Percentiles rank a stretch among this genome's conserved stretches.
phyloP scores from a whole-genome alignment of 345 rosid genomes.

The Lepidium didymum region DNA sequence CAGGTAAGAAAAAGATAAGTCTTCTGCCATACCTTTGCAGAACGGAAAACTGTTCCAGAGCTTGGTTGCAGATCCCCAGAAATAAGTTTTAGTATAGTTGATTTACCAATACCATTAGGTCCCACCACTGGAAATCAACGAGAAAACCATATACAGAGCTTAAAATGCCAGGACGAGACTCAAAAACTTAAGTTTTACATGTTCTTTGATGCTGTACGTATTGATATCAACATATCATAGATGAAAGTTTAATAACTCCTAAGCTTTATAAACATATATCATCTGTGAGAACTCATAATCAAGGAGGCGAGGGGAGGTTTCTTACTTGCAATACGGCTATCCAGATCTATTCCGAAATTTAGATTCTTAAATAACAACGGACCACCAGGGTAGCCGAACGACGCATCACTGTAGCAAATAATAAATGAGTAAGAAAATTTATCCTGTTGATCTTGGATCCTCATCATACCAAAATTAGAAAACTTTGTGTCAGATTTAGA shows the following conservation, averaged over 20 bases:
- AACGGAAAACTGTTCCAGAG: slow-evolving; percentile 97
- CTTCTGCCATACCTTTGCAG: slow-evolving; percentile 70
- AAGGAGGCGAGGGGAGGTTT: slow-evolving; percentile 12
- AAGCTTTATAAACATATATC: background rate
- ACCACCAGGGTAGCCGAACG: slow-evolving; percentile 97
- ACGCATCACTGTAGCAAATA: slow-evolving; percentile 72
- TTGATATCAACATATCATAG: background rate
- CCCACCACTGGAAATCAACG: slow-evolving; percentile 82
- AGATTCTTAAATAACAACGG: slow-evolving; percentile 79
- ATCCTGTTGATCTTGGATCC: background rate
- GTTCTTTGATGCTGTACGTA: background rate
- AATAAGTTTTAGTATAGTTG: slow-evolving; percentile 93
- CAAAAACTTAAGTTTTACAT: slow-evolving; percentile 1
- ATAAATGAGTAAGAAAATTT: background rate
- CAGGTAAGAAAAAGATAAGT: background rate
- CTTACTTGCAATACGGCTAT: slow-evolving; percentile 97
- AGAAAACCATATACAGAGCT: slow-evolving; percentile 10
- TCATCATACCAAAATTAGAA: background rate
- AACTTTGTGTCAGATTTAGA: slow-evolving; percentile 8
- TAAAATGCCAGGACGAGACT: background rate
- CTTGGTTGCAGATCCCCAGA: slow-evolving; percentile 92
- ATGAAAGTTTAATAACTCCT: background rate
- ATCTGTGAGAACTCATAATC: background rate
- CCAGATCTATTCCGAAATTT: slow-evolving; percentile 97
- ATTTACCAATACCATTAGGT: slow-evolving; percentile 98